Base-by-base conservation (phyloP, 2,329 filamentous ascomycete species). In the Cercospora beticola region DNA sequence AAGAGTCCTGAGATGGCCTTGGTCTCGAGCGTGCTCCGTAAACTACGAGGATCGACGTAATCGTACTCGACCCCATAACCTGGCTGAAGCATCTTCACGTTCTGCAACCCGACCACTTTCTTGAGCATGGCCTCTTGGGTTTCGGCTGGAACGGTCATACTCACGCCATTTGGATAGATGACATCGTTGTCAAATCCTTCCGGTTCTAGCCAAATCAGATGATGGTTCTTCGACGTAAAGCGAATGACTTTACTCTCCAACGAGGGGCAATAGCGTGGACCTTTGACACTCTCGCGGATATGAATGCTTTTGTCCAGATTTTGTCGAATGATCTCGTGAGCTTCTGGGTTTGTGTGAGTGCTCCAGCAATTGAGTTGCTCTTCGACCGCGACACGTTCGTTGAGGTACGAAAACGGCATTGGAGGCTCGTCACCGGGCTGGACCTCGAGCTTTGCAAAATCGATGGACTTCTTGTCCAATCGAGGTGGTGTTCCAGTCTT, bases 61-160 rank as follows among this genome's bases (percentile, higher is more conserved):
- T 98, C 95, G 80, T 99, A 99, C 79, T 99, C 95, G 1, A 99
- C 95, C 7, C 95, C 95, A 76, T 99, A 99, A 8, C 94, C 95
- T 1, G 94, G 91, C 76, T 98, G 94, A 6, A 97, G 86, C 94
- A 99, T 97, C 28, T 85, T 89, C 4, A 93, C 93, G 68, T 94
- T 88, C 77, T 98, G 94, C 1, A 99, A 85, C 0, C 95, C 95
- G n/a, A 83, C 86, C 64, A 99, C 91, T 0, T 93, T 97, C 66
- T 89, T 90, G n/a, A 99, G 84, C 77, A 96, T 88, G 62, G 90
- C 87, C 74, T 92, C 90, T 79, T 99, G 95, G 0, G 92, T 93
- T 66, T 94, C 92, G 0, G 89, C 90, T 0, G 95, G 95, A 2
- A 99, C 89, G 0, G 95, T 99, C 93, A 98, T 98, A 30, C 93